Evolutionary conservation across 2,329 filamentous ascomycete species (phyloP).

Genomic region (Colletotrichum lindemuthianum): DNA sequence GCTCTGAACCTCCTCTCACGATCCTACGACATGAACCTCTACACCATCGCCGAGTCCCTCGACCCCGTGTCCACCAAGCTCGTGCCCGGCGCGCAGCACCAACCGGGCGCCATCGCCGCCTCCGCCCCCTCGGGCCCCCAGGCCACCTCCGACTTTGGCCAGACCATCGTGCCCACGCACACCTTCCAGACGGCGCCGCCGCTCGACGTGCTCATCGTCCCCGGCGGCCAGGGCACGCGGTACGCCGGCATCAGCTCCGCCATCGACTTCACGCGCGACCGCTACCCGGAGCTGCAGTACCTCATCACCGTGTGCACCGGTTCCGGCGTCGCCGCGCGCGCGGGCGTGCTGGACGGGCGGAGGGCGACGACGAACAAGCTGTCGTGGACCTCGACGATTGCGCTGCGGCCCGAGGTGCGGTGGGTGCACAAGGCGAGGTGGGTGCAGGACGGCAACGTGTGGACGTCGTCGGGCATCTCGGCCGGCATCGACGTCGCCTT

Average conservation of each 20-base stretch:
- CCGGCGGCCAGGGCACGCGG: conserved; percentile 60
- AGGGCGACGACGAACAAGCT: conserved; percentile 68
- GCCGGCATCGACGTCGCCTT: conserved; percentile 71
- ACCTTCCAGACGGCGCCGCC: conserved; percentile 57
- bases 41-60: conserved; percentile 34
- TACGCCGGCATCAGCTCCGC: conserved; percentile 42
- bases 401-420: conserved; percentile 52
- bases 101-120: conserved; percentile 16
- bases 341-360: conserved; percentile 63
- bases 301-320: conserved; percentile 69
- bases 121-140: background rate
- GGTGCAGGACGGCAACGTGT: conserved; percentile 66
- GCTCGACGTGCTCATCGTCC: conserved; percentile 65
- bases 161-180: conserved; percentile 40
- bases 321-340: conserved; percentile 57
- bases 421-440: conserved; percentile 67
- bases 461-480: conserved; percentile 66
- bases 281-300: conserved; percentile 54
- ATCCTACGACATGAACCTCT: conserved; percentile 32
- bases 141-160: conserved; percentile 24
- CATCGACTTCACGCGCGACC: conserved; percentile 51
- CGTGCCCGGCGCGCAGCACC: background rate
- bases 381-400: conserved; percentile 53
- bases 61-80: conserved; percentile 34
- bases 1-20: conserved; percentile 43